phyloP scores from a whole-genome alignment of 441 rosid genomes.

The Geranium incanum region DNA sequence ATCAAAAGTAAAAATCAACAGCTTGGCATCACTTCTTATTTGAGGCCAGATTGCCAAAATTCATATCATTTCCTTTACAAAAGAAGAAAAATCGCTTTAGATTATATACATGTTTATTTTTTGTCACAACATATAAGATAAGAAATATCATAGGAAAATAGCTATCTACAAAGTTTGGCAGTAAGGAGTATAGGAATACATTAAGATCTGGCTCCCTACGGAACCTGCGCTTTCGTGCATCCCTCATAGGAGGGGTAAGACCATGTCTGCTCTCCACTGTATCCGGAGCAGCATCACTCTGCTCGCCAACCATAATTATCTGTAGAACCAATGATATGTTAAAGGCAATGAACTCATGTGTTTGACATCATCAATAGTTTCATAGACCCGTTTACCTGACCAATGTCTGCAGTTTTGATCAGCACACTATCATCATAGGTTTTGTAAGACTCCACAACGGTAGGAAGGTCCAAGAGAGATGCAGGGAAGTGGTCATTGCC shows the following conservation, averaged over 20 bases:
- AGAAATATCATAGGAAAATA: not conserved
- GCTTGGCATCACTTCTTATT: not conserved
- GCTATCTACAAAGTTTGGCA: not conserved
- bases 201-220: conserved; percentile 88
- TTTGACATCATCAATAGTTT: not conserved
- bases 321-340: conserved; percentile 22
- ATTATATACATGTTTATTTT: not conserved
- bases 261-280: conserved; percentile 80
- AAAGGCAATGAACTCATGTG: not conserved
- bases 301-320: conserved; percentile 94
- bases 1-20: not conserved
- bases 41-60: not conserved
- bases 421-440: conserved; percentile 78
- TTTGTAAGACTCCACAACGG: conserved; percentile 82
- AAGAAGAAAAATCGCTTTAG: not conserved
- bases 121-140: not conserved
- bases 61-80: not conserved
- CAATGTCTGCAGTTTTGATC: conserved; percentile 79
- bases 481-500: conserved; percentile 63
- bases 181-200: conserved; percentile 30
- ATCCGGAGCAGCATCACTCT: conserved; percentile 61
- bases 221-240: conserved; percentile 86
- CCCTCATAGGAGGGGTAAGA: conserved; percentile 88
- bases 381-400: conserved; percentile 44
- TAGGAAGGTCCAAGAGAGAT: conserved; percentile 79